These are phyloP conservation scores for Cytospora piceicola DNA, from an alignment of 2,329 filamentous ascomycete species.

Conservation along the genomic window DNA sequence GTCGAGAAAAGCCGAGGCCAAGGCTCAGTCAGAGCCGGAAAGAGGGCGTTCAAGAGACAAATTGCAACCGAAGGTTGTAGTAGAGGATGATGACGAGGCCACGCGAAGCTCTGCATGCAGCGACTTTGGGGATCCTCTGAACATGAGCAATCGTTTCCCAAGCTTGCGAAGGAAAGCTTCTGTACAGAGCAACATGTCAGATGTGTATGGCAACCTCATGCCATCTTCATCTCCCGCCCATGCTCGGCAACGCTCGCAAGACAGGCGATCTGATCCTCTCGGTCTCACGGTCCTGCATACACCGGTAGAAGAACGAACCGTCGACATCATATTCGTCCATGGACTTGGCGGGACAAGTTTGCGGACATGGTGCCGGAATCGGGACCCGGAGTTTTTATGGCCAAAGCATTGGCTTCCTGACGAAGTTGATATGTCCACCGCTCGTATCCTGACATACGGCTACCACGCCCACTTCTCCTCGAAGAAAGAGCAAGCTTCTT, in stretches of 20 bases:
- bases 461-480: constrained; percentile 35
- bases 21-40: constrained; percentile 1
- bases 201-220: constrained; percentile 18
- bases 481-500: constrained; percentile 24
- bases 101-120: background rate
- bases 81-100: constrained; percentile 10
- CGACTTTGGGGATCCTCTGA: constrained; percentile 17
- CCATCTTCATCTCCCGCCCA: constrained; percentile 7
- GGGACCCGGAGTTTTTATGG: constrained; percentile 32
- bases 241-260: constrained; percentile 17
- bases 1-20: constrained; percentile 16
- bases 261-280: constrained; percentile 27
- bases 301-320: constrained; percentile 23
- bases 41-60: background rate
- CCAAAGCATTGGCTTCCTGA: constrained; percentile 33
- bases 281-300: constrained; percentile 31
- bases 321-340: constrained; percentile 37
- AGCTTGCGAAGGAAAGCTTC: constrained; percentile 15
- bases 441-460: constrained; percentile 35
- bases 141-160: constrained; percentile 15
- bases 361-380: constrained; percentile 33
- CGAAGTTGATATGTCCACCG: constrained; percentile 28
- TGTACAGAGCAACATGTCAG: constrained; percentile 18
- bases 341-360: constrained; percentile 35
- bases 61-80: constrained; percentile 13